Evolutionary conservation across 441 rosid species (phyloP).

Genomic region (Eruca vesicaria): DNA sequence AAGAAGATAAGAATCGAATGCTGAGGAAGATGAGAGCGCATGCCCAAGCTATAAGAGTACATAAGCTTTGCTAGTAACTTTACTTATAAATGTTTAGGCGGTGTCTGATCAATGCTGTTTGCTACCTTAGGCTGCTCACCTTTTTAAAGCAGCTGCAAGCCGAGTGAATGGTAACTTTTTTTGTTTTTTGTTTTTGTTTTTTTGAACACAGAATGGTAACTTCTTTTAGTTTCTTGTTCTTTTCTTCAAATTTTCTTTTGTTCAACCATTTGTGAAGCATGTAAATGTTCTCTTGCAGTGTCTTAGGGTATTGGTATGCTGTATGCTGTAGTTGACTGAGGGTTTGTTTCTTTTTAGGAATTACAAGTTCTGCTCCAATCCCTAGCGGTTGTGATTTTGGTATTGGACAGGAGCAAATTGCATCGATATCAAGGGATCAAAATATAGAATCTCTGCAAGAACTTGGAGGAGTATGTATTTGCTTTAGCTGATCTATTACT

Average conservation of each 20-base stretch:
- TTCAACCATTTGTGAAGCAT: slow-evolving; percentile 1
- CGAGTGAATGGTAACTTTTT: slow-evolving; percentile 53
- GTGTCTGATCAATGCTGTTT: slow-evolving; percentile 22
- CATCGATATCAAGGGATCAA: slow-evolving; percentile 78
- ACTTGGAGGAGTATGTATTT: slow-evolving; percentile 72
- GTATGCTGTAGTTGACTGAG: slow-evolving; percentile 9
- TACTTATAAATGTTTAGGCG: background rate
- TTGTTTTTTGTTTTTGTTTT: background rate
- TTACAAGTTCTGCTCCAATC: slow-evolving; percentile 21
- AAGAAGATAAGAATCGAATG: slow-evolving; percentile 67
- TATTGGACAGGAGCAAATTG: slow-evolving; percentile 67
- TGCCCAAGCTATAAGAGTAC: slow-evolving; percentile 83
- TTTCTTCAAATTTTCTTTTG: background rate
- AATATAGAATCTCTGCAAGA: slow-evolving; percentile 51
- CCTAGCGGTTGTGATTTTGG: slow-evolving; percentile 64
- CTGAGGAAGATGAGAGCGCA: slow-evolving; percentile 83
- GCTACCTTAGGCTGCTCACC: slow-evolving; percentile 79
- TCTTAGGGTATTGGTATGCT: background rate
- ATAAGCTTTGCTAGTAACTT: background rate
- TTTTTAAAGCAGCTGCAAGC: slow-evolving; percentile 57
- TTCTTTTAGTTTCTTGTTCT: slow-evolving; percentile 1
- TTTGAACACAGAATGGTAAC: slow-evolving; percentile 77
- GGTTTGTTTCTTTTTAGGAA: slow-evolving; percentile 48
- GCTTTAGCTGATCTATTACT: slow-evolving; percentile 14
- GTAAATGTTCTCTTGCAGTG: slow-evolving; percentile 7